Evolutionary conservation across 2,329 filamentous ascomycete species (phyloP).

Genomic region (Scedosporium dehoogii): DNA sequence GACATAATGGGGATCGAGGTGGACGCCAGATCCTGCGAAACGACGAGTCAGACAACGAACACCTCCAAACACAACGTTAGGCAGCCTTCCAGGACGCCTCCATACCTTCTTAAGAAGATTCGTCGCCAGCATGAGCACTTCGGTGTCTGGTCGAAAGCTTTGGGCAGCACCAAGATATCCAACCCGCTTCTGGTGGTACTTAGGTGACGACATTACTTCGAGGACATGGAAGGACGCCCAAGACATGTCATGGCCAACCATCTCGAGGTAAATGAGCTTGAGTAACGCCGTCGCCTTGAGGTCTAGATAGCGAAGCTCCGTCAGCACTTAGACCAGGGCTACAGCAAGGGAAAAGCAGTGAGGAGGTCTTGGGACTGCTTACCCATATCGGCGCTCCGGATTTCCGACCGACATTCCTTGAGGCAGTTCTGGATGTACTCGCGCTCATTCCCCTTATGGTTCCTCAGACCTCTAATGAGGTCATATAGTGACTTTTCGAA

Average conservation of each 20-base stretch:
- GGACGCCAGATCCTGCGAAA: slow-evolving; percentile 57
- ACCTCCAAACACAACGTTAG: neutral
- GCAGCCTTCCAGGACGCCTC: neutral
- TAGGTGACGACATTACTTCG: slow-evolving; percentile 95
- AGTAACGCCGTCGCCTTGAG: slow-evolving; percentile 92
- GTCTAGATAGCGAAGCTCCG: slow-evolving; percentile 38
- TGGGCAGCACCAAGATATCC: slow-evolving; percentile 93
- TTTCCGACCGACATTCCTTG: slow-evolving; percentile 91
- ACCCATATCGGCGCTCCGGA: slow-evolving; percentile 90
- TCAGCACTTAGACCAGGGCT: neutral
- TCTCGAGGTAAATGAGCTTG: slow-evolving; percentile 95
- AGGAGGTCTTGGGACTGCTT: slow-evolving; percentile 19
- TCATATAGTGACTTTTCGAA: slow-evolving; percentile 99
- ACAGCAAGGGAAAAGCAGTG: neutral
- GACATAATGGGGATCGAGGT: slow-evolving; percentile 67
- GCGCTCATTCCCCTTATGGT: slow-evolving; percentile 89
- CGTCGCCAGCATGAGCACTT: slow-evolving; percentile 94
- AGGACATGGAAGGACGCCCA: slow-evolving; percentile 98
- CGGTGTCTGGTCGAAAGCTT: slow-evolving; percentile 90
- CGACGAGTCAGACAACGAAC: neutral
- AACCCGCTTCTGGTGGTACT: slow-evolving; percentile 90
- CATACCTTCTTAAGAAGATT: slow-evolving; percentile 87
- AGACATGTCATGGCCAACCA: slow-evolving; percentile 99
- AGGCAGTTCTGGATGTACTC: slow-evolving; percentile 90
- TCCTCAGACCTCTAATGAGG: slow-evolving; percentile 91